Conservation (phyloP, 2,329 filamentous ascomycete species). For the Penicillium sp. region DNA sequence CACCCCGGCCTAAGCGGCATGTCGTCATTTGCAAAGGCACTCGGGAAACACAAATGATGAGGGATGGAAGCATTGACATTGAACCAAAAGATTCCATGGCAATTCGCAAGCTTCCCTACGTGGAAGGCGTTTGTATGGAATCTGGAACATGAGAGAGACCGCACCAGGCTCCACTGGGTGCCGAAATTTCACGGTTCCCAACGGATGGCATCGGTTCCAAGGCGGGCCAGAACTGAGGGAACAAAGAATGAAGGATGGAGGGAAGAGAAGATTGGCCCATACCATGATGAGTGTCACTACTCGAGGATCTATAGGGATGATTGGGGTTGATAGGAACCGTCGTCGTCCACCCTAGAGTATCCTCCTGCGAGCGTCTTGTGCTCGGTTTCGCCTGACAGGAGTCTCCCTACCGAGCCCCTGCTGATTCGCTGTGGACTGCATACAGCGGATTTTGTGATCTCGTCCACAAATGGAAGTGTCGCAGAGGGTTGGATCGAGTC, state of each 20-base stretch:
- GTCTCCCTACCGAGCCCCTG: constrained; percentile 2
- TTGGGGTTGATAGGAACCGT: too few relatives aligned
- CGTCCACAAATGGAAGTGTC: background rate
- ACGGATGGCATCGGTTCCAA: constrained; percentile 8
- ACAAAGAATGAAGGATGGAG: background rate
- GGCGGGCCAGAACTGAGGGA: background rate
- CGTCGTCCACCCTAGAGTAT: background rate
- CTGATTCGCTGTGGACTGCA: background rate
- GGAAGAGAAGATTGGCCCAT: background rate
- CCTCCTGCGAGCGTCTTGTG: background rate
- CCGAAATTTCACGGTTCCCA: constrained; percentile 3
- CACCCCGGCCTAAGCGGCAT: background rate
- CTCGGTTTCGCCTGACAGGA: background rate
- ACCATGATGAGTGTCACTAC: background rate
- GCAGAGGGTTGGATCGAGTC: background rate
- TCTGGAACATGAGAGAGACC: background rate
- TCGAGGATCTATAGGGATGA: background rate
- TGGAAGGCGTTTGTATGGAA: background rate
- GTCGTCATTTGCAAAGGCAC: background rate
- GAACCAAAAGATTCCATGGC: background rate
- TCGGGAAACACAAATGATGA: background rate
- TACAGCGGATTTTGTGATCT: background rate
- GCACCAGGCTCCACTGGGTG: constrained; percentile 3
- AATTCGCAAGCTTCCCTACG: background rate
- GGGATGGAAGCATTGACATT: background rate